Percentiles rank a stretch among this genome's conserved stretches.
Evolutionary conservation across 169 alveolate genomes (phyloP).

Genomic region (Fabrea salina): DNA sequence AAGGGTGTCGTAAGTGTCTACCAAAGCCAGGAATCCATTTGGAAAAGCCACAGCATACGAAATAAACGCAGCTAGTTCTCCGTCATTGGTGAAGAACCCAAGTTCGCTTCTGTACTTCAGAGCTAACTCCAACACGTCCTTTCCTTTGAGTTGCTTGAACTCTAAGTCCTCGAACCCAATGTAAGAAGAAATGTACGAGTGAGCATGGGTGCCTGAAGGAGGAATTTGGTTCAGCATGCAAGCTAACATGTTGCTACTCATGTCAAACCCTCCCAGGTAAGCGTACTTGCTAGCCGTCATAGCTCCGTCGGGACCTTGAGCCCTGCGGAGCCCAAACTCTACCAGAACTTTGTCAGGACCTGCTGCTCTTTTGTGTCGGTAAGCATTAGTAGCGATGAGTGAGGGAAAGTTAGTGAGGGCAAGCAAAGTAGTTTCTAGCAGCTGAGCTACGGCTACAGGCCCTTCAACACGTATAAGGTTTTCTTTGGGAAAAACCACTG

Average conservation of each 20-base stretch:
- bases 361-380: slow-evolving; percentile 77
- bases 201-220: slow-evolving; percentile 82
- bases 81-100: slow-evolving; percentile 53
- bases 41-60: slow-evolving; percentile 80
- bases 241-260: slow-evolving; percentile 72
- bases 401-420: slow-evolving; percentile 83
- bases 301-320: slow-evolving; percentile 93
- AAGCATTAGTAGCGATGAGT: slow-evolving; percentile 84
- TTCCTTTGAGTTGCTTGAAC: slow-evolving; percentile 46
- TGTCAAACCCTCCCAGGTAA: slow-evolving; percentile 81
- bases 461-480: slow-evolving; percentile 88
- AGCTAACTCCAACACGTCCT: slow-evolving; percentile 46
- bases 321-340: slow-evolving; percentile 58
- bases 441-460: slow-evolving; percentile 80
- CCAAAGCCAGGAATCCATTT: slow-evolving; percentile 64
- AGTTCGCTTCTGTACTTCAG: slow-evolving; percentile 50
- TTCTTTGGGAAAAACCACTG: slow-evolving; percentile 81
- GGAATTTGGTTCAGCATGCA: slow-evolving; percentile 57
- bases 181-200: slow-evolving; percentile 78
- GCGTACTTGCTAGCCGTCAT: slow-evolving; percentile 85
- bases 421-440: slow-evolving; percentile 85
- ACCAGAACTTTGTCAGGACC: slow-evolving; percentile 51
- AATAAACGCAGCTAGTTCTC: slow-evolving; percentile 85
- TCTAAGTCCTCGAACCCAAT: slow-evolving; percentile 33
- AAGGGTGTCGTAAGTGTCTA: slow-evolving; percentile 81